Evolutionary conservation across 2,329 filamentous ascomycete genomes (phyloP).

Genomic region (Elsinoe batatas): DNA sequence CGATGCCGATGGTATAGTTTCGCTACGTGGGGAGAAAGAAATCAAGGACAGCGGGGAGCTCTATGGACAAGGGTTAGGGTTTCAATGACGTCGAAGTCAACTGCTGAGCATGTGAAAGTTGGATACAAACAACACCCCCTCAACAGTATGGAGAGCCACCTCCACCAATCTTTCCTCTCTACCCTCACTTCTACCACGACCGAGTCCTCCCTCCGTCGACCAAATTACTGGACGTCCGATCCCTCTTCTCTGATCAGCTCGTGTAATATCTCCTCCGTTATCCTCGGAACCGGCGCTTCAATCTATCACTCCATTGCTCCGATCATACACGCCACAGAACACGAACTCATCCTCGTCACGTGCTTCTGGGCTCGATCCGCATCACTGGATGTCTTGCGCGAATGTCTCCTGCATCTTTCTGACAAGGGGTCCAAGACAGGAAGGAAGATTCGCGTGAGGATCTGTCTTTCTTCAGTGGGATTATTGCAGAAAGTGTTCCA

Average conservation of each 20-base stretch:
- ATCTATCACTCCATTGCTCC: conserved; percentile 45
- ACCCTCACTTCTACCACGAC: not conserved
- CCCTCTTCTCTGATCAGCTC: conserved; percentile 28
- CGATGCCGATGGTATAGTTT: not conserved
- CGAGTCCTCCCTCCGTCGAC: conserved; percentile 14
- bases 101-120: conserved; percentile 7
- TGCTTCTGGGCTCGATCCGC: conserved; percentile 70
- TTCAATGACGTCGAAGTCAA: conserved; percentile 3
- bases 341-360: conserved; percentile 65
- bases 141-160: not conserved
- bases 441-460: conserved; percentile 48
- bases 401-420: conserved; percentile 52
- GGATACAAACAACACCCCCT: not conserved
- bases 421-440: conserved; percentile 26
- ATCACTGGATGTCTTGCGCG: conserved; percentile 48
- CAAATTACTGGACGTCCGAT: conserved; percentile 31
- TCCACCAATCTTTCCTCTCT: not conserved
- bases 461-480: conserved; percentile 68
- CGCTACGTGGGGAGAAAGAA: not conserved
- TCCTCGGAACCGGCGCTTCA: conserved; percentile 36
- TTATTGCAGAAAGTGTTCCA: conserved; percentile 67
- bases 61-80: not conserved
- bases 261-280: conserved; percentile 28
- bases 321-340: conserved; percentile 49
- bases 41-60: conserved; percentile 3